A percentile compares a stretch with the other conserved stretches of the same genome.
These are phyloP conservation scores for Cercospora sp. DNA, from an alignment of 2,329 filamentous ascomycete species.

Conservation along the genomic window DNA sequence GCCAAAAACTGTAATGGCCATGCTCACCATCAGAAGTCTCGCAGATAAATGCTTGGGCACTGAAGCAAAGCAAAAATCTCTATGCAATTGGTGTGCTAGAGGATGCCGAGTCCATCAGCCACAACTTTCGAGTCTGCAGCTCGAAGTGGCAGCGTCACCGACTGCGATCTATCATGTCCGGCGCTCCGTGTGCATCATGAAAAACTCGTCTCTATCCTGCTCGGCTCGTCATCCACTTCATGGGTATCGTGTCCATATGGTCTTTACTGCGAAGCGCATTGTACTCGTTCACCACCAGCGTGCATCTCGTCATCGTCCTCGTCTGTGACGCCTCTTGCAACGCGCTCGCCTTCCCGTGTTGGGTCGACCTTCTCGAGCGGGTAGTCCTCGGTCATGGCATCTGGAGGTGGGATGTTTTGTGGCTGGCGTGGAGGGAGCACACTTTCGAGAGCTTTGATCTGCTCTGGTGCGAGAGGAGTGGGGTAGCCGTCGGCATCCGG, in stretches of 20 bases:
- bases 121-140: slow-evolving; percentile 4
- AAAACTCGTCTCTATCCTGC: slow-evolving; percentile 4
- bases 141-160: not conserved
- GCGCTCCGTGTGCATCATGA: slow-evolving; percentile 6
- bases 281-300: slow-evolving; percentile 72
- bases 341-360: slow-evolving; percentile 62
- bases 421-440: slow-evolving; percentile 74
- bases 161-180: slow-evolving; percentile 4
- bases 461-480: slow-evolving; percentile 56
- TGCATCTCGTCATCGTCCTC: slow-evolving; percentile 68
- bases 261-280: slow-evolving; percentile 82
- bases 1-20: not conserved
- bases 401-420: slow-evolving; percentile 68
- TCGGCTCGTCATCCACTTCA: slow-evolving; percentile 10
- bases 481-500: slow-evolving; percentile 44
- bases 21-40: slow-evolving; percentile 2
- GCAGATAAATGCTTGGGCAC: not conserved
- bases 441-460: slow-evolving; percentile 76
- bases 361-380: slow-evolving; percentile 82
- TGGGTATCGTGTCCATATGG: slow-evolving; percentile 18
- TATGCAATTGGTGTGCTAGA: slow-evolving; percentile 5
- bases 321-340: slow-evolving; percentile 57
- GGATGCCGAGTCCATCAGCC: not conserved
- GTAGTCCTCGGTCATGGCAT: slow-evolving; percentile 90
- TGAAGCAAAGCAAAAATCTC: slow-evolving; percentile 7